Base-by-base conservation (phyloP, 371 early-diverging fungal species). In the Mortierella sp. region DNA sequence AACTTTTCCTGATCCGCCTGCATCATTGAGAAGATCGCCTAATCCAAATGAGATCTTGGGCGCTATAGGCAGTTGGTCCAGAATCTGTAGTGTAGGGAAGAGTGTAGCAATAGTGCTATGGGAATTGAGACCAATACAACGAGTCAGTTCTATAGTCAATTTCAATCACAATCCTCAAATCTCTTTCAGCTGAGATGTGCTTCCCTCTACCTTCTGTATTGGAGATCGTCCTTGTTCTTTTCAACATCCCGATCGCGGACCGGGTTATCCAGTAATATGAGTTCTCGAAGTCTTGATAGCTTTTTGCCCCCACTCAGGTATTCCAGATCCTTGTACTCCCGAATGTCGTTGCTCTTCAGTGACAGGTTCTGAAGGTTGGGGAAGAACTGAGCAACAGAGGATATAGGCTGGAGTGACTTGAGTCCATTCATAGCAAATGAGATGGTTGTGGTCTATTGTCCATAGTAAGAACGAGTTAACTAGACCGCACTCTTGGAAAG, bases 261-360 rank as follows among this genome's bases (percentile, higher is more conserved):
- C 12, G 76, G 76, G 27, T 76, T 76, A 21, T 59, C 76, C 23
- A 54, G 24, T 23, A 76, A 55, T 12, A 76, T 61, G 21, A 76
- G 62, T 16, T 69, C 76, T n/a, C 53, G 21, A 2, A 76, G 52
- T 10, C 52, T 45, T 3, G 63, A 62, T 7, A 76, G 51, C 42
- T 62, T 54, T 19, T 50, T 47, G 16, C 54, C 39, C n/a, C 59
- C 70, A 9, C 67, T 54, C 18, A 76, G 30, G 24, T 46, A 49
- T 16, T 58, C 58, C 41, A 76, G 60, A 21, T 76, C 76, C 13
- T 50, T 61, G 45, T 51, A 58, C 14, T 38, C 52, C 2, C 19
- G 21, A 28, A 76, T 64, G 12, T 55, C 38, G 46, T 76, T 76
- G 19, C 60, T 57, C 41, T 54, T 52, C 28, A 76, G 39, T 2